Conservation (phyloP, 192 early-diverging fungal species). For the Dissophora globulifera region DNA sequence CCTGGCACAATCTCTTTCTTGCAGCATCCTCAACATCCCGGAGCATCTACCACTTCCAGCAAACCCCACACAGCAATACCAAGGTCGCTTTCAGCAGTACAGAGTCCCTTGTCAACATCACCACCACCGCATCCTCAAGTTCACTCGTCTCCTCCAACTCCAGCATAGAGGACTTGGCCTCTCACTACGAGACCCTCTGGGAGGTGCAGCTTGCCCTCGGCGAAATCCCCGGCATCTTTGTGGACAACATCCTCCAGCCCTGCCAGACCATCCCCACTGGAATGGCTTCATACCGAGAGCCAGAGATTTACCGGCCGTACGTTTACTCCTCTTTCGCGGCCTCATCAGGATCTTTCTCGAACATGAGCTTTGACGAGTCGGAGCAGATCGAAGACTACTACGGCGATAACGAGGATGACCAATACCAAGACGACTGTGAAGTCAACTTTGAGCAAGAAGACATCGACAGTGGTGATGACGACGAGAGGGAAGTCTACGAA, state of each 20-base stretch:
- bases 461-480: too few relatives aligned
- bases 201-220: conserved; percentile 36
- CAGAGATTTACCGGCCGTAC: neutral
- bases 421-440: neutral
- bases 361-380: neutral
- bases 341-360: neutral
- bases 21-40: conserved; percentile 5
- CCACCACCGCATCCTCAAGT: neutral
- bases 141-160: neutral
- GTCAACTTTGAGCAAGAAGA: too few relatives aligned
- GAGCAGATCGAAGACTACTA: neutral
- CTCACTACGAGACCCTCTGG: conserved; percentile 32
- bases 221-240: conserved; percentile 42
- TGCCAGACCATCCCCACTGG: neutral
- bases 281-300: neutral
- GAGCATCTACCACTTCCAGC: neutral
- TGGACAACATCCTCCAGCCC: conserved; percentile 28
- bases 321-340: neutral
- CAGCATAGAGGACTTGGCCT: neutral
- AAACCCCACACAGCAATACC: conserved; percentile 1
- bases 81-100: conserved; percentile 13
- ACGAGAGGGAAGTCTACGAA: too few relatives aligned
- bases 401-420: neutral
- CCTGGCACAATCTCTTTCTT: neutral
- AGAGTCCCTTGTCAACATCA: conserved; percentile 3